Conservation (phyloP, 345 rosid genomes). For the Camelina neglecta region DNA sequence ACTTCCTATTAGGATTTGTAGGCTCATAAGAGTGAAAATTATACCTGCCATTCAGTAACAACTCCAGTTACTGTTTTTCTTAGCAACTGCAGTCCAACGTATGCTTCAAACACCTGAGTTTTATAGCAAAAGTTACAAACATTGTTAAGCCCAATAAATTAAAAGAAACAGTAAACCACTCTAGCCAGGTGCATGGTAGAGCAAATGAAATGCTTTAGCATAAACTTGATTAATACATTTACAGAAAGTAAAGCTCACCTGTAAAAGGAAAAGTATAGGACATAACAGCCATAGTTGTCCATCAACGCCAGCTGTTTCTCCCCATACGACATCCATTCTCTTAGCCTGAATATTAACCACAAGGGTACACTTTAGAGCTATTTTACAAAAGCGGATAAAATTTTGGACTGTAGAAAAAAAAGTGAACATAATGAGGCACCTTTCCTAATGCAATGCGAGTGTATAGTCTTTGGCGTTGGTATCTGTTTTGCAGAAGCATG, state of each 20-base stretch:
- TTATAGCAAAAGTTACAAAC: conserved; percentile 20
- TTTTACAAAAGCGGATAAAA: background rate
- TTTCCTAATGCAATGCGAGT: conserved; percentile 98
- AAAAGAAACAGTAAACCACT: background rate
- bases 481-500: conserved; percentile 97
- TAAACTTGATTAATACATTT: background rate
- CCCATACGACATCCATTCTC: conserved; percentile 99
- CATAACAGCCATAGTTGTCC: conserved; percentile 95
- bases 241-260: conserved; percentile 53
- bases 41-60: conserved; percentile 95
- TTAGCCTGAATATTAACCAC: conserved; percentile 66
- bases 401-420: conserved; percentile 7
- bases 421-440: conserved; percentile 49
- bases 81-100: conserved; percentile 83
- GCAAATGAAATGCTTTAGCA: conserved; percentile 8
- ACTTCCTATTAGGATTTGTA: background rate
- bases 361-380: background rate
- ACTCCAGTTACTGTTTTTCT: conserved; percentile 76
- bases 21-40: background rate
- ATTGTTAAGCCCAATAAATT: conserved; percentile 4
- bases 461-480: conserved; percentile 98
- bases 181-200: background rate
- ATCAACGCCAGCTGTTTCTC: conserved; percentile 97
- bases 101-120: conserved; percentile 90
- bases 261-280: conserved; percentile 89